A percentile compares a stretch with the other conserved stretches of the same genome.
These are phyloP conservation scores for Ailanthus altissimus DNA, from an alignment of 345 rosid species.

Conservation along the genomic window DNA sequence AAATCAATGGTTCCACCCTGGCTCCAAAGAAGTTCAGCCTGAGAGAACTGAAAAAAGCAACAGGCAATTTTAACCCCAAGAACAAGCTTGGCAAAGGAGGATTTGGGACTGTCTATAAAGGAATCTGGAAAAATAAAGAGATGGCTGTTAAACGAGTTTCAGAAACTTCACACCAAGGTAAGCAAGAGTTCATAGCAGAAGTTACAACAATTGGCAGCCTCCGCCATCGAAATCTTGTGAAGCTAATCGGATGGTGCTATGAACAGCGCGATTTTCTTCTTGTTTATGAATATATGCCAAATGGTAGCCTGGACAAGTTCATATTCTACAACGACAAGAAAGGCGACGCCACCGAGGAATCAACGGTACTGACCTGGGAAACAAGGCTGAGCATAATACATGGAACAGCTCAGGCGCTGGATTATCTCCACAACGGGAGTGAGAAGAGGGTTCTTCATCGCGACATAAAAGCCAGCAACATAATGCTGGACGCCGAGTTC, in stretches of 20 bases:
- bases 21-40: conserved; percentile 60
- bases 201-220: conserved; percentile 36
- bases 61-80: conserved; percentile 27
- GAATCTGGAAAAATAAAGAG: conserved; percentile 44
- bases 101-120: conserved; percentile 73
- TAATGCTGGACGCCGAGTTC: conserved; percentile 65
- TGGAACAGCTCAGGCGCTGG: conserved; percentile 69
- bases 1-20: conserved; percentile 35
- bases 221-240: conserved; percentile 65
- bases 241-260: conserved; percentile 76
- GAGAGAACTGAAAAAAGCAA: conserved; percentile 56
- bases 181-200: conserved; percentile 56
- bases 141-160: conserved; percentile 72
- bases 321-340: conserved; percentile 37
- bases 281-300: conserved; percentile 66
- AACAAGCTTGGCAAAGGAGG: conserved; percentile 71
- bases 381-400: conserved; percentile 44
- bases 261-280: conserved; percentile 53
- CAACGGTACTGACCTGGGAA: conserved; percentile 45
- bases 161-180: conserved; percentile 62
- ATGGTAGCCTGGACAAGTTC: conserved; percentile 52
- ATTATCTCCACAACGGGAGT: conserved; percentile 71
- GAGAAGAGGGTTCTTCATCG: conserved; percentile 52
- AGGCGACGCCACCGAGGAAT: background rate
- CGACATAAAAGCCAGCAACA: conserved; percentile 72